Base-by-base conservation (phyloP, 1,139 yeast species). In the Pichia sp. region DNA sequence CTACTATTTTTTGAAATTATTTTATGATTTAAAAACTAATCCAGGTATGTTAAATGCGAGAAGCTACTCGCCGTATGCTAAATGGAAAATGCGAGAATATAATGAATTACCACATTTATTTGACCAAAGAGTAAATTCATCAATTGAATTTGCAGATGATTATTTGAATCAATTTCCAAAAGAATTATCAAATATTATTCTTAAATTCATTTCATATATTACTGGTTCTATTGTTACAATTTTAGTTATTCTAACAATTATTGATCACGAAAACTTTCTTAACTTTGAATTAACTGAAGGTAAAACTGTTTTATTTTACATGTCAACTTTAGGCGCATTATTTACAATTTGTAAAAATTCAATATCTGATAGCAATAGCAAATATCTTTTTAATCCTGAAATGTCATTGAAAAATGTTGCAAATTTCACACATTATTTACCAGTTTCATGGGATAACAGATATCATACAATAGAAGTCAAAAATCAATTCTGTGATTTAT, bases 111-210 rank as follows among this genome's bases (percentile, higher is more conserved):
- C 89, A 43, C 99, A 93, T 68, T 75, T 93, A 43, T 93, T 93
- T 67, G 82, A 82, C 54, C 81, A 84, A 60, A 73, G 99, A 48
- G 70, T 95, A 44, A 87, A 83, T 50, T 69, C 87, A 59, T 87
- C 97, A 47, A 79, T 81, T 44, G 86, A 81, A 14, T 83, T 91
- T 3, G 96, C 99, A 0, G 79, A 86, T 49, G 79, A 82, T 18
- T 93, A 93, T 64, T 81, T 93, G 52, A 84, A 89, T 60, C 97
- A 91, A 66, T 93, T 93, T 64, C 99, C 99, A 2, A 84, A 90
- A 53, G 95, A 90, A 56, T 82, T 82, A 58, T 80, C 84, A 34
- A 76, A 82, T 41, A 74, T 87, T 60, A 66, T 85, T 9, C 70
- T 88, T 59, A 74, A 79, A 51, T 84, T 84, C 61, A 70, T 84